Percentiles rank a stretch among this genome's conserved stretches.
Evolutionary conservation across 176 grass and related monocot genomes (phyloP).

Genomic region (Triticum monococcum): DNA sequence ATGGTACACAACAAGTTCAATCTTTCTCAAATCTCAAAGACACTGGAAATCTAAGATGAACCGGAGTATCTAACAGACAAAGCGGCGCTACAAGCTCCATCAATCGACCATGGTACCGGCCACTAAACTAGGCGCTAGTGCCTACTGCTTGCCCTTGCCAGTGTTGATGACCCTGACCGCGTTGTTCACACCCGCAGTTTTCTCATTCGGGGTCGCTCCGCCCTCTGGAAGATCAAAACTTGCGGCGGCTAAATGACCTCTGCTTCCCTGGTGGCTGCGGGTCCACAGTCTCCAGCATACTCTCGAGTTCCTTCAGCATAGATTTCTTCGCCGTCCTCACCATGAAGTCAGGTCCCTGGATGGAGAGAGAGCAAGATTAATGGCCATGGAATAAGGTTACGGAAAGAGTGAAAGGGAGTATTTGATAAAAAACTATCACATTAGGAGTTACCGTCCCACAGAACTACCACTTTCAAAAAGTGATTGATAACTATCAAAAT

Average conservation of each 20-base stretch:
- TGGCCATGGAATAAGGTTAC: neutral
- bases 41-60: neutral
- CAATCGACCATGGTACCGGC: neutral
- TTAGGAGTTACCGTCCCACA: too few relatives aligned
- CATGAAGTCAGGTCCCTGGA: constrained; percentile 85
- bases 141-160: constrained; percentile 43
- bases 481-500: too few relatives aligned
- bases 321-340: constrained; percentile 73
- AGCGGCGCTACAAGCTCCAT: constrained; percentile 2
- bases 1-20: neutral
- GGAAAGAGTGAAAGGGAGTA: neutral
- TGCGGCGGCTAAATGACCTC: constrained; percentile 47
- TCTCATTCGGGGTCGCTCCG: constrained; percentile 39
- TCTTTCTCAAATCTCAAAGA: neutral
- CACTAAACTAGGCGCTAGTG: neutral
- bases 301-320: constrained; percentile 85
- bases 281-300: constrained; percentile 80
- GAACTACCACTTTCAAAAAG: too few relatives aligned
- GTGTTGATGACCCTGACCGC: constrained; percentile 39
- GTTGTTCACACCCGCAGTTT: constrained; percentile 41
- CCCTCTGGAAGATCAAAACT: constrained; percentile 76
- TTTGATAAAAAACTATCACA: too few relatives aligned
- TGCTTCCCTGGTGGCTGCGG: constrained; percentile 65
- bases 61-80: neutral
- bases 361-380: neutral